Evolutionary conservation across 148 eudicot genomes (phyloP).

Genomic region (Amaranthus hypochondriacus): DNA sequence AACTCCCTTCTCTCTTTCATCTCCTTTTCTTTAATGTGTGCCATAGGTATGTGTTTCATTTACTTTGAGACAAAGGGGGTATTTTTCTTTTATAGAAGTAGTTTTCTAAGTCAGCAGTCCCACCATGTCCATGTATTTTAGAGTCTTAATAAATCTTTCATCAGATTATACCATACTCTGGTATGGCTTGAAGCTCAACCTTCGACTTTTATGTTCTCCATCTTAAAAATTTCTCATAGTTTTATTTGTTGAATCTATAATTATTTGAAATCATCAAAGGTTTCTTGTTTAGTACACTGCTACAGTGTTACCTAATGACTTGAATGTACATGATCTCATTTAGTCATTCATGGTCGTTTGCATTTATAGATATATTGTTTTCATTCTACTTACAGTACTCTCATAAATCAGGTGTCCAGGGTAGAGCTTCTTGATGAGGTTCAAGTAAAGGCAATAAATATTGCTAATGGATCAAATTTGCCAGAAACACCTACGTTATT

Average conservation of each 20-base stretch:
- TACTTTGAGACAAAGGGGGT: background rate
- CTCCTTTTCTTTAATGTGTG: background rate
- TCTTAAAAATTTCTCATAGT: background rate
- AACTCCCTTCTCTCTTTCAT: background rate
- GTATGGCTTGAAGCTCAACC: background rate
- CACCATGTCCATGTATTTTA: background rate
- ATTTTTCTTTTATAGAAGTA: too few relatives aligned
- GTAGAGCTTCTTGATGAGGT: constrained; percentile 94
- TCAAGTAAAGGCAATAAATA: constrained; percentile 83
- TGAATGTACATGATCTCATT: background rate
- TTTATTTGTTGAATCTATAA: background rate
- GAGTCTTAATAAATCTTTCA: background rate
- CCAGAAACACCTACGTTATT: constrained; percentile 84
- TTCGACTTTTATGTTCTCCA: background rate
- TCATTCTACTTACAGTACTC: constrained; percentile 3
- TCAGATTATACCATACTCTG: background rate
- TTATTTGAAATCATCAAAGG: background rate
- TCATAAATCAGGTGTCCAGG: constrained; percentile 65
- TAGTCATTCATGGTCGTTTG: background rate
- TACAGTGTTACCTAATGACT: background rate
- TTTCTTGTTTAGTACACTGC: background rate
- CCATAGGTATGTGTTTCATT: background rate
- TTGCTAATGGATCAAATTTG: constrained; percentile 75
- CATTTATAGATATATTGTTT: background rate
- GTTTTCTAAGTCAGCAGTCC: background rate